These are phyloP conservation scores for Fusarium chaquense DNA, from an alignment of 2,329 filamentous ascomycete genomes.

Conservation along the genomic window DNA sequence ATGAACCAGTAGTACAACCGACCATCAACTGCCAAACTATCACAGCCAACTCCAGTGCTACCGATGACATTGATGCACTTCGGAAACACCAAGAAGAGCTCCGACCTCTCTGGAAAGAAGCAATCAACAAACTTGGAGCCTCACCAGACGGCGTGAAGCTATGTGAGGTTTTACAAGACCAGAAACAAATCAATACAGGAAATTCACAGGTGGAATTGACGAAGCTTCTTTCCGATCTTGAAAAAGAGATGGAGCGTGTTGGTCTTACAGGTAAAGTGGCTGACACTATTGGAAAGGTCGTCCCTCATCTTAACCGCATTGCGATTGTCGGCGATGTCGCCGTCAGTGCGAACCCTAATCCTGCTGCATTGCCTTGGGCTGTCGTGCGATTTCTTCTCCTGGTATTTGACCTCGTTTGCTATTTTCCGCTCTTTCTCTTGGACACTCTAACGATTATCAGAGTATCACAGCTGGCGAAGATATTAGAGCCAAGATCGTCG, in stretches of 20 bases:
- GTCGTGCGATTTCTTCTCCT: not conserved
- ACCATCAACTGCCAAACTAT: too few species aligned
- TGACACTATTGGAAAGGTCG: not conserved
- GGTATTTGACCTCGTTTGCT: not conserved
- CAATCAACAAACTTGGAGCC: rapidly evolving
- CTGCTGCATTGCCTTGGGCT: constrained; percentile 2
- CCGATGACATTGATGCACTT: too few species aligned
- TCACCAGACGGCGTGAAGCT: not conserved
- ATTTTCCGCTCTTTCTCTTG: too few species aligned
- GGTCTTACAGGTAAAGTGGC: not conserved
- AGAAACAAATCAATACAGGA: not conserved
- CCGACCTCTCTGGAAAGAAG: not conserved
- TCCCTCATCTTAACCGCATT: not conserved
- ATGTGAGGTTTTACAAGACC: not conserved
- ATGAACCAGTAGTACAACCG: too few species aligned
- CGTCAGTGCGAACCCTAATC: not conserved
- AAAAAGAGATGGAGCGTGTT: not conserved
- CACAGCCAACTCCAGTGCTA: too few species aligned
- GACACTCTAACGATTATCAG: not conserved
- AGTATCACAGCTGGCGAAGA: not conserved
- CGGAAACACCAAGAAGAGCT: not conserved
- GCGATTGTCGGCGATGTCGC: not conserved
- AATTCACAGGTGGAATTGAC: rapidly evolving
- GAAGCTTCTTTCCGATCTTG: not conserved
- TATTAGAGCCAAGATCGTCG: not conserved